Base-by-base conservation (phyloP, 2,329 filamentous ascomycete species). In the Claviceps digitariae region DNA sequence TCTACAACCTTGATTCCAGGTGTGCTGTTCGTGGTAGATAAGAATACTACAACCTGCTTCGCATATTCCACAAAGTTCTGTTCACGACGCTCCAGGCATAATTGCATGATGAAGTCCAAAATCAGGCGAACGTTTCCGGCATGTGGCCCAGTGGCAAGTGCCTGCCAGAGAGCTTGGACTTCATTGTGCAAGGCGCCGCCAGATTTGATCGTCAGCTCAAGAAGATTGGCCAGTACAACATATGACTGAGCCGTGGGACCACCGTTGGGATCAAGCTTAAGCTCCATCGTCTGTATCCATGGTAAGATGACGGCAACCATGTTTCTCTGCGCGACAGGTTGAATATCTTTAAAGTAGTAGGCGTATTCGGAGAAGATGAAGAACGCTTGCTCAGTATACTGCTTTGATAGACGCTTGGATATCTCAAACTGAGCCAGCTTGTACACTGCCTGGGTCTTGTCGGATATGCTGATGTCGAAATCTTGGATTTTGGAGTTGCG, bases 11-110 rank as follows among this genome's bases (percentile, higher is more conserved):
- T 94, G 48, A 87, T 84, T 0, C 90, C 90, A 2, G 90, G 64
- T 69, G 86, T 63, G 79, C 73, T 78, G 57, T 74, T 76, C 0
- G 78, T 95, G 58, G 88, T 93, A 0, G 93, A 94, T 5, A 98
- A 69, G 66, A 96, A 97, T 0, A 98, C 94, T 17, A 97, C 90
- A 51, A 98, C 93, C 67, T 98, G 93, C 71, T 97, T 98, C 5
- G 91, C 91, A 64, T 94, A 95, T 61, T 96, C 89, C 53, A 98
- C 91, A 67, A 96, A 98, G 61, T 96, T 97, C 63, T 98, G 93
- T 66, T 98, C 94, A 49, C 91, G 83, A 34, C 91, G 83, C 62
- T 98, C 93, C 12, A 98, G 73, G 61, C 93, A 98, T 4, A 97
- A 78, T 29, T 83, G 84, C 68, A 98, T 97, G 67, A 98, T 93